Evolutionary conservation across 2,329 filamentous ascomycete species (phyloP), one percentile per base, ranked within the genome.

Genomic region (Colletotrichum melonis): DNA sequence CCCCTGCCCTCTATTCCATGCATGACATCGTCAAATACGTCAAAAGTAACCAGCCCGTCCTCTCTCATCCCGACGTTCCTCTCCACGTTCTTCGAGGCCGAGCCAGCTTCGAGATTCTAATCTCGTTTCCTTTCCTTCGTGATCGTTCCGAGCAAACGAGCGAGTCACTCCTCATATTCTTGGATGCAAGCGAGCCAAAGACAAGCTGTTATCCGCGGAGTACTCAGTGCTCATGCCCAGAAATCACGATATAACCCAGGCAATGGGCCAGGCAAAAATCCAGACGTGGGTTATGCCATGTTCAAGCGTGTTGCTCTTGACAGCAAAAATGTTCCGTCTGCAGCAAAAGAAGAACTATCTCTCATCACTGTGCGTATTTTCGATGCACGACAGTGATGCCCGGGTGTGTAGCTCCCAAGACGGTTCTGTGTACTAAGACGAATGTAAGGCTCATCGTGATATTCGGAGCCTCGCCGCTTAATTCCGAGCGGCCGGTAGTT

Each of bases 21-120:
- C 57, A 54, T 67, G 22, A 63, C 63, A 57, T 73, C 59, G 54
- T 73, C 71, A 62, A 52, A 63, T 64, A 66, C 67, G 42, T 73
- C 66, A 46, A 55, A 64, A 14, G n/a, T 55, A 69, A 11, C 63
- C 63, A 57, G 5, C 28, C 52, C 65, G n/a, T n/a, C 30, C 57
- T 46, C 35, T 19, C 16, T 54, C 35, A 28, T 19, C 19, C 38
- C 52, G 24, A 24, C 42, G n/a, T 42, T 63, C 28, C 24, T 19
- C 12, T 38, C 30, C 30, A 19, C 30, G 16, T 46, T 63, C 9
- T 57, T 24, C 6, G 24, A 32, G 32, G 52, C 24, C 30, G 24
- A 65, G 49, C 52, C 3, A 57, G 42, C 12, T 16, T 28, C 11
- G 54, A 30, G 24, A 6, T 32, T 46, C 52, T 14, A 12, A 12